These are phyloP conservation scores for Pleurotus salmoneostramineus DNA, from an alignment of 768 basidiomycete genomes.

Conservation along the genomic window DNA sequence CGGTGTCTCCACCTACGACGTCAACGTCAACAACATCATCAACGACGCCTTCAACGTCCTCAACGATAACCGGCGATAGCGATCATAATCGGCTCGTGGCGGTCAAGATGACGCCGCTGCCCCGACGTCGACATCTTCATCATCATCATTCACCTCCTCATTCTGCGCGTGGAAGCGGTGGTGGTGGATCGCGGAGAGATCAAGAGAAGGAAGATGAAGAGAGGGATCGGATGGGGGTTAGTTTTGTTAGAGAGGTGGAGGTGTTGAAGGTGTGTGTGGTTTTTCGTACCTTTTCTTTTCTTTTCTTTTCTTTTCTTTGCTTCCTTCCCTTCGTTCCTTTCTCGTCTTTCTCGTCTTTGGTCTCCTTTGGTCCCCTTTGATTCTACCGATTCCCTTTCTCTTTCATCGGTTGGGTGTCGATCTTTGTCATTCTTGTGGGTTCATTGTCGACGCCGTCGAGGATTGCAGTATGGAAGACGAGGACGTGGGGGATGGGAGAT, in stretches of 20 bases:
- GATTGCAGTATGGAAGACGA: too few relatives aligned
- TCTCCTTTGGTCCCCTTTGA: neutral
- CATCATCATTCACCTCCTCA: too few relatives aligned
- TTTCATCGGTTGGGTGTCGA: too few relatives aligned
- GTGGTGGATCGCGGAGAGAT: too few relatives aligned
- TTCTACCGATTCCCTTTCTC: neutral
- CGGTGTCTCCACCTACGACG: too few relatives aligned
- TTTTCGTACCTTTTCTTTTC: neutral
- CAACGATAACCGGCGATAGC: neutral
- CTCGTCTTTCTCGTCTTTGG: neutral
- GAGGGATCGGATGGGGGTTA: constrained; percentile 71
- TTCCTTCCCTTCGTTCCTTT: neutral
- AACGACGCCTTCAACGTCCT: too few relatives aligned
- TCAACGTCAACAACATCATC: too few relatives aligned
- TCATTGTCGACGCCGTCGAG: too few relatives aligned
- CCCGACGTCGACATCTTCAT: too few relatives aligned
- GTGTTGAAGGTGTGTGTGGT: constrained; percentile 61
- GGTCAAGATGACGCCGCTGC: constrained; percentile 39
- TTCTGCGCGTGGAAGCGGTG: neutral
- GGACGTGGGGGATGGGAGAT: too few relatives aligned
- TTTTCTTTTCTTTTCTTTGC: neutral
- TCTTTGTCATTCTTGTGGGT: too few relatives aligned
- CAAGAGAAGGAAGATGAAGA: constrained; percentile 34
- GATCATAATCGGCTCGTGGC: constrained; percentile 32
- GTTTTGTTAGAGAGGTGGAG: constrained; percentile 80